A percentile compares a stretch with the other conserved stretches of the same genome.
Evolutionary conservation across 345 rosid species (phyloP).

Genomic region (Dipteronia dyeriana): DNA sequence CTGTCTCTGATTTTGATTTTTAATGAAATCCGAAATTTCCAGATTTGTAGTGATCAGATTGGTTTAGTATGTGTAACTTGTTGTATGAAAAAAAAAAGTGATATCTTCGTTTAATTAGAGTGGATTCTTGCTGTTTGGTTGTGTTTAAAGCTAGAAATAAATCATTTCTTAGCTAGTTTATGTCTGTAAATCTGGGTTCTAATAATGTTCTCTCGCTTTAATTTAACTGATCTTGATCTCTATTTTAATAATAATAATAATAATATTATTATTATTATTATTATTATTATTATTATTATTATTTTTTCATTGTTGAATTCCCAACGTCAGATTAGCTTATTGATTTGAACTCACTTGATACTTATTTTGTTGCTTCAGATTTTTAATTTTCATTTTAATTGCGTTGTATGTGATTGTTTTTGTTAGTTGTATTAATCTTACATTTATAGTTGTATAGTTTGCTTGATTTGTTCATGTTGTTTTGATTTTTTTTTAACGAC

Average conservation of each 20-base stretch:
- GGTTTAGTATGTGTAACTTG: background rate
- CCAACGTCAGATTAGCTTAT: background rate
- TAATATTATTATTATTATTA: too few relatives aligned
- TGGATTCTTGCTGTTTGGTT: too few relatives aligned
- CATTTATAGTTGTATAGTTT: background rate
- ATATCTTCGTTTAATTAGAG: too few relatives aligned
- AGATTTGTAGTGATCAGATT: background rate
- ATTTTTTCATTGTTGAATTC: background rate
- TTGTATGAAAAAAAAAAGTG: too few relatives aligned
- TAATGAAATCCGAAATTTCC: background rate
- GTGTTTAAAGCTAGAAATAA: background rate
- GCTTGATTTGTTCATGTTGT: background rate
- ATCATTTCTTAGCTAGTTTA: background rate
- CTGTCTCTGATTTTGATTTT: background rate
- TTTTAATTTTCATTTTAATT: background rate
- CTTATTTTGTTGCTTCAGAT: background rate
- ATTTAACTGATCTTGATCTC: too few relatives aligned
- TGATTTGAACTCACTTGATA: background rate
- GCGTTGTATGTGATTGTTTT: background rate
- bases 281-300: too few relatives aligned
- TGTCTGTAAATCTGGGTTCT: slow-evolving; percentile 11
- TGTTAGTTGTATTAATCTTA: background rate
- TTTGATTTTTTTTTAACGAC: too few relatives aligned
- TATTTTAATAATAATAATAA: too few relatives aligned
- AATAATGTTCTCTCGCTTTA: background rate